Percentiles rank a stretch among this genome's conserved stretches.
phyloP scores from a whole-genome alignment of 495 filamentous ascomycete genomes.

The Ascobolus immersus region DNA sequence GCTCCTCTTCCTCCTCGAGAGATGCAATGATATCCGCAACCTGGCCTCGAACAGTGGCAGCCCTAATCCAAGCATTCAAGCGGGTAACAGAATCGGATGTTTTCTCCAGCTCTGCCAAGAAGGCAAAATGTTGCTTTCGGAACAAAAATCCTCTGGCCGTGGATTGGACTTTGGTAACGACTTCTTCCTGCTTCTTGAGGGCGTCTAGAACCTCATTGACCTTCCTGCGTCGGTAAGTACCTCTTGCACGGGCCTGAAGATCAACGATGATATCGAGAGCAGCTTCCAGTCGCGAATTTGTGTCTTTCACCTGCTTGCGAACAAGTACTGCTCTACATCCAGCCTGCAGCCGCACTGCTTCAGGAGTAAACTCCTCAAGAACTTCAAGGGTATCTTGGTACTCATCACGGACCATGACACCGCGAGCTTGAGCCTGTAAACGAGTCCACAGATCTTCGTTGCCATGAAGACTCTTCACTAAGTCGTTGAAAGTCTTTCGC shows the following conservation, averaged over 20 bases:
- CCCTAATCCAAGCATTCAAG: conserved; percentile 50
- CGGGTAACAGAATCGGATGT: conserved; percentile 32
- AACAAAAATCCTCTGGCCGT: conserved; percentile 35
- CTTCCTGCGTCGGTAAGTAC: conserved; percentile 17
- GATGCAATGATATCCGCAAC: conserved; percentile 44
- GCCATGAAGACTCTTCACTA: conserved; percentile 20
- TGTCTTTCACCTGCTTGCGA: conserved; percentile 26
- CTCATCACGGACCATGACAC: conserved; percentile 5
- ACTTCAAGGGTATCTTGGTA: conserved; percentile 1
- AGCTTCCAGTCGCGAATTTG: conserved; percentile 22
- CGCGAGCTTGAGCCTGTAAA: conserved; percentile 26
- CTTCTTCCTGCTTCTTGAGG: conserved; percentile 30
- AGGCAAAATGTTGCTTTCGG: conserved; percentile 24
- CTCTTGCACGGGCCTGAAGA: conserved; percentile 24
- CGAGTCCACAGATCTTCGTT: conserved; percentile 20
- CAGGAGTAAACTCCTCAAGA: no score
- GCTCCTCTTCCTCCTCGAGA: conserved; percentile 58
- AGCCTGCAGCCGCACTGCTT: no score
- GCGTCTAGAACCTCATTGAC: conserved; percentile 25
- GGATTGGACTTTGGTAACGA: conserved; percentile 44
- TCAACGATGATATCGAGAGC: conserved; percentile 24
- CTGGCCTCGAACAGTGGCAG: conserved; percentile 47
- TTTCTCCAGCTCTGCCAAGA: conserved; percentile 31
- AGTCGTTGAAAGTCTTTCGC: conserved; percentile 16
- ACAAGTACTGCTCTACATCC: no score